Evolutionary conservation across 176 grass and related monocot genomes (phyloP).

Genomic region (Alloteropsis semialata): DNA sequence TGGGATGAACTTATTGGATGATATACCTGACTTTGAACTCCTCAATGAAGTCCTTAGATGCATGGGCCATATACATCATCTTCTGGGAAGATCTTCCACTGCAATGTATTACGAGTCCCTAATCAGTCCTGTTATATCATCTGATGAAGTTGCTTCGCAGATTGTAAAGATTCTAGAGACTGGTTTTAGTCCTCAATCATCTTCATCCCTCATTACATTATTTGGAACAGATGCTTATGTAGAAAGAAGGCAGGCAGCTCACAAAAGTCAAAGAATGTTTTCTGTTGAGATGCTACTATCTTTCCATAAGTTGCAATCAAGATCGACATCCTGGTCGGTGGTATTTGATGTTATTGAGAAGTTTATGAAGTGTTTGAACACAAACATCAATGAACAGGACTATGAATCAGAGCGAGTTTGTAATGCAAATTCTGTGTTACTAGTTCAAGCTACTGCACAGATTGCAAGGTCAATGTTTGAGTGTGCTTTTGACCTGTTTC

Average conservation of each 20-base stretch:
- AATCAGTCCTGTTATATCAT: constrained; percentile 57
- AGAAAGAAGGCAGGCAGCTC: constrained; percentile 61
- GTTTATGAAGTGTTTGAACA: constrained; percentile 69
- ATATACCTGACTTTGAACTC: constrained; percentile 45
- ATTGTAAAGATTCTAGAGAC: constrained; percentile 77
- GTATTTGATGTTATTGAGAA: constrained; percentile 81
- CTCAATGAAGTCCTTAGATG: constrained; percentile 85
- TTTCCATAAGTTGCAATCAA: constrained; percentile 67
- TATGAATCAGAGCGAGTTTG: constrained; percentile 47
- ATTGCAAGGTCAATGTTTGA: constrained; percentile 88
- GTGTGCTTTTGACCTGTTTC: constrained; percentile 76
- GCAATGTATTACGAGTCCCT: constrained; percentile 90
- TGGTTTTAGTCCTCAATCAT: constrained; percentile 60
- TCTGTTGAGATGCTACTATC: constrained; percentile 89
- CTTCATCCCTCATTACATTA: constrained; percentile 61
- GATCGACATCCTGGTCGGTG: constrained; percentile 53
- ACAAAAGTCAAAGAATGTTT: constrained; percentile 92
- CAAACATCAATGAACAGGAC: constrained; percentile 29
- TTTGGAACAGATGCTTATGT: constrained; percentile 73
- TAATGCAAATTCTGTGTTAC: constrained; percentile 64
- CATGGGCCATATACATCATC: constrained; percentile 81
- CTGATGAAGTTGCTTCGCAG: constrained; percentile 74
- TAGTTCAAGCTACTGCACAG: constrained; percentile 79
- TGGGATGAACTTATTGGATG: constrained; percentile 38
- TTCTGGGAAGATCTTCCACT: constrained; percentile 71